phyloP scores from a whole-genome alignment of 176 grass and related monocot species.

The Poa pratensis region DNA sequence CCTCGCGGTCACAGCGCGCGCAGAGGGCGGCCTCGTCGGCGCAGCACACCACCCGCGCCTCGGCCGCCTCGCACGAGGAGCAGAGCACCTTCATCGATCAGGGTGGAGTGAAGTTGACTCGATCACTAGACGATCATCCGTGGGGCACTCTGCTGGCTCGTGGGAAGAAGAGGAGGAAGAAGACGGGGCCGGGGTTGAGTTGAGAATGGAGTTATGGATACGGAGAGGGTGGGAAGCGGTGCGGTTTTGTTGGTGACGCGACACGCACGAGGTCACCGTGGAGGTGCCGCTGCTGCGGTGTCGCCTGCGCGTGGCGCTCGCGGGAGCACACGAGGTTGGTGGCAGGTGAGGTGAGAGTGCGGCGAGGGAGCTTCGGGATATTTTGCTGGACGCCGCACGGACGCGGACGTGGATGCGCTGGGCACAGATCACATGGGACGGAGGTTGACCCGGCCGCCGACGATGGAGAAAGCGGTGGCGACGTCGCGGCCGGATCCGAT shows the following conservation, averaged over 20 bases:
- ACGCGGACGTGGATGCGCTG: not conserved
- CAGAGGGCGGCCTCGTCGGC: conserved; percentile 98
- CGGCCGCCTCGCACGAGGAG: conserved; percentile 86
- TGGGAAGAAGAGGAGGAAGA: not conserved
- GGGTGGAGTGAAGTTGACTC: not conserved
- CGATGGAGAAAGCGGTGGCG: not conserved
- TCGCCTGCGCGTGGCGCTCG: conserved; percentile 13
- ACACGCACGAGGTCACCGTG: not conserved
- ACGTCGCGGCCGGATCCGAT: conserved; percentile 22
- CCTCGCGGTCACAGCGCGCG: conserved; percentile 73
- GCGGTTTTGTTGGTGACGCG: conserved; percentile 35
- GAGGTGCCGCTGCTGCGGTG: too few relatives aligned
- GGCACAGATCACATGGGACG: conserved; percentile 11
- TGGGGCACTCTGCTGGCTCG: not conserved
- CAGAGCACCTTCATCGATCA: conserved; percentile 84
- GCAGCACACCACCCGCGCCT: conserved; percentile 87
- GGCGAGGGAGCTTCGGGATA: not conserved
- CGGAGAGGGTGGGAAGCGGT: not conserved
- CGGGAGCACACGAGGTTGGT: conserved; percentile 26
- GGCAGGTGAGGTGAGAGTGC: conserved; percentile 25
- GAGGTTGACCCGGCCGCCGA: conserved; percentile 8
- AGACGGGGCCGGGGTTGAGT: not conserved
- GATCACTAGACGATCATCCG: conserved; percentile 4
- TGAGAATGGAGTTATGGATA: not conserved
- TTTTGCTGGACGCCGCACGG: not conserved